Conservation (phyloP, 345 rosid species). For the Eucalyptus tenuipes region DNA sequence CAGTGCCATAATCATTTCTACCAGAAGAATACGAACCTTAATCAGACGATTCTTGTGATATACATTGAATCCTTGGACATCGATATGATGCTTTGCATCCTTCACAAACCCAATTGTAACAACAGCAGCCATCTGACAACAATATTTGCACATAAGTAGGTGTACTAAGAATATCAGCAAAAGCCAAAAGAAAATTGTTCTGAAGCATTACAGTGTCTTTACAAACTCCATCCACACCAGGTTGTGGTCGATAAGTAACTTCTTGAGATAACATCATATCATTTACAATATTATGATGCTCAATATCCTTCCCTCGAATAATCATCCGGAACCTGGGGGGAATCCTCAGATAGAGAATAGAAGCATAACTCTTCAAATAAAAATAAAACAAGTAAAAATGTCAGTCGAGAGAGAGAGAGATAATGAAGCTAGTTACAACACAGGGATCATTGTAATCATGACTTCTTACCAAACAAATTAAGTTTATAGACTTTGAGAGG, state of each 20-base stretch:
- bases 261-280: conserved; percentile 88
- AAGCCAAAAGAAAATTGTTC: neutral
- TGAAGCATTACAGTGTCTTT: conserved; percentile 42
- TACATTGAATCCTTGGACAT: conserved; percentile 91
- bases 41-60: conserved; percentile 93
- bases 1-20: neutral
- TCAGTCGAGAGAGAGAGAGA: neutral
- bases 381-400: neutral
- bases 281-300: conserved; percentile 93
- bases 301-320: conserved; percentile 84
- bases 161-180: neutral
- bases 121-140: conserved; percentile 57
- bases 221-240: conserved; percentile 29
- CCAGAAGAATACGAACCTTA: conserved; percentile 41
- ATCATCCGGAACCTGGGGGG: conserved; percentile 76
- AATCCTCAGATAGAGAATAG: conserved; percentile 88
- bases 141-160: neutral
- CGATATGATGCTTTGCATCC: conserved; percentile 81
- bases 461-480: neutral
- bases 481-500: neutral
- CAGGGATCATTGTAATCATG: neutral
- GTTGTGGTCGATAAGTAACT: conserved; percentile 73
- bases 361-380: conserved; percentile 63
- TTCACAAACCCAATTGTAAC: conserved; percentile 90
- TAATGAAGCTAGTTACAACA: neutral